These are phyloP conservation scores for Podaxis sp. DNA, from an alignment of 768 basidiomycete genomes.

Conservation along the genomic window DNA sequence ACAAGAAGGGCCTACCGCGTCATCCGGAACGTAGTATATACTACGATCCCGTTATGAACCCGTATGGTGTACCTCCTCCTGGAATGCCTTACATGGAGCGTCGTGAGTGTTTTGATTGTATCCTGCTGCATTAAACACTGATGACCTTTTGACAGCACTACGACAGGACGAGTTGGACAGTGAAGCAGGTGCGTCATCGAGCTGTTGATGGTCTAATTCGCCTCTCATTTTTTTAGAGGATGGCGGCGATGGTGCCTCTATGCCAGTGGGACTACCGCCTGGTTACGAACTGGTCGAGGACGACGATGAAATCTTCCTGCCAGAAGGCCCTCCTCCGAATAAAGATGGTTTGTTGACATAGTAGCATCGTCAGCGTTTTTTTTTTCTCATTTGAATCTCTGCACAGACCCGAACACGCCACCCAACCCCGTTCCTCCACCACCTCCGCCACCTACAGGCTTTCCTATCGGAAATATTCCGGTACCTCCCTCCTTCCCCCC, in stretches of 20 bases:
- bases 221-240: slow-evolving; percentile 14
- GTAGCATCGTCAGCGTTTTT: not conserved
- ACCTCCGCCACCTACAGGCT: slow-evolving; percentile 27
- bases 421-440: slow-evolving; percentile 27
- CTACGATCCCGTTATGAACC: slow-evolving; percentile 92
- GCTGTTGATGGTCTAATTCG: slow-evolving; percentile 17
- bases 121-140: not conserved
- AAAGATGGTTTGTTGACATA: slow-evolving; percentile 16
- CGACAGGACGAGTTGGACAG: slow-evolving; percentile 61
- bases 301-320: slow-evolving; percentile 89
- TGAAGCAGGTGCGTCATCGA: slow-evolving; percentile 39
- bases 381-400: not conserved
- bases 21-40: slow-evolving; percentile 93
- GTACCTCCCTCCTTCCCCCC: slow-evolving; percentile 23
- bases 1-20: slow-evolving; percentile 79
- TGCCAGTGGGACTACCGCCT: slow-evolving; percentile 68
- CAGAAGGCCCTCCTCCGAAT: slow-evolving; percentile 70
- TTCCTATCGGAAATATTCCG: slow-evolving; percentile 24
- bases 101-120: slow-evolving; percentile 50
- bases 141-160: slow-evolving; percentile 40
- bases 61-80: slow-evolving; percentile 89
- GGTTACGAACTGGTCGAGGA: slow-evolving; percentile 48
- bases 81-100: slow-evolving; percentile 95
- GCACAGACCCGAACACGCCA: not conserved
- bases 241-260: slow-evolving; percentile 60